Conservation (phyloP, 202 grass and related monocot species). For the Elaeis oleifera region DNA sequence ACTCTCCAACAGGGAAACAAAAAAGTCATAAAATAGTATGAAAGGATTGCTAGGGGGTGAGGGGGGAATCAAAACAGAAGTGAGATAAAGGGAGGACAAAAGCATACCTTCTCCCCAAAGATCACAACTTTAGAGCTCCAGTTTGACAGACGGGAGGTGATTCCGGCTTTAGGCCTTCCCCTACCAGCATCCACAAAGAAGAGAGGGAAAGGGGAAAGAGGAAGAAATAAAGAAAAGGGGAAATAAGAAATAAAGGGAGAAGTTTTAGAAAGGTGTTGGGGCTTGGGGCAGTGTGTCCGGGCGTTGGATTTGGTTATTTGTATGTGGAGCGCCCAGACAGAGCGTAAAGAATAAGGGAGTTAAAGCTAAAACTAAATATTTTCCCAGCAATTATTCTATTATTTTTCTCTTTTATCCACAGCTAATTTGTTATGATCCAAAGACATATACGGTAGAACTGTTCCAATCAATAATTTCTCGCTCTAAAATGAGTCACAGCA, state of each 20-base stretch:
- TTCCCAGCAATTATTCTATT: not conserved
- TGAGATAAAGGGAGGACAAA: not conserved
- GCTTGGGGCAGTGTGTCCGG: not conserved
- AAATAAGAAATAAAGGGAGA: not conserved
- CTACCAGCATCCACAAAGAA: not conserved
- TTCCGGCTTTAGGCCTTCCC: not conserved
- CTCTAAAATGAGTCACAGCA: too few species aligned
- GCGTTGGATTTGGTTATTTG: conserved; percentile 2
- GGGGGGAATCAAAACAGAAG: not conserved
- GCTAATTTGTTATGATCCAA: too few species aligned
- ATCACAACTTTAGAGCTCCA: conserved; percentile 4
- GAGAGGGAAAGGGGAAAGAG: not conserved
- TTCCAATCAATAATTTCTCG: too few species aligned
- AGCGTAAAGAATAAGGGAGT: not conserved
- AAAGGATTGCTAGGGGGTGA: not conserved
- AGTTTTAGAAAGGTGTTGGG: not conserved
- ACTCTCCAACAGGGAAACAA: not conserved
- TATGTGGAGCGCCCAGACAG: not conserved
- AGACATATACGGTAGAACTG: too few species aligned
- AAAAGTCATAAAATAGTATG: not conserved
- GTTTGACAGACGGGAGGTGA: not conserved
- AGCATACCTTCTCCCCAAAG: conserved; percentile 4
- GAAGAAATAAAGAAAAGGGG: not conserved
- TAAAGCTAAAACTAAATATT: conserved; percentile 6
- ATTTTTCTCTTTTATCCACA: not conserved